These are phyloP conservation scores for Venturia aucupariae DNA, from an alignment of 2,329 filamentous ascomycete genomes.

Conservation along the genomic window DNA sequence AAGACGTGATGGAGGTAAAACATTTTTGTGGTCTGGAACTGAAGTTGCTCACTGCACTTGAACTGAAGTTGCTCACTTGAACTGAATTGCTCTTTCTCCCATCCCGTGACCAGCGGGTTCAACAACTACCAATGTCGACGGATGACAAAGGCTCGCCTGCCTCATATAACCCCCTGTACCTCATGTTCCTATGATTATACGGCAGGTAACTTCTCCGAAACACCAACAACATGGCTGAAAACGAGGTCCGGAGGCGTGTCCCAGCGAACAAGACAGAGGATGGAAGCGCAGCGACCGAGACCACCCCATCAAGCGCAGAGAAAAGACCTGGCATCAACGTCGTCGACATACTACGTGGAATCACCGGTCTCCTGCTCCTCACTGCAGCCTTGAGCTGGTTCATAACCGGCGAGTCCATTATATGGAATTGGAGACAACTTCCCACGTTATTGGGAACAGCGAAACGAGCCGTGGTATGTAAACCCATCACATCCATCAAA, in stretches of 20 bases:
- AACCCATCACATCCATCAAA: neutral
- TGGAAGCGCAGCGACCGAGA: neutral
- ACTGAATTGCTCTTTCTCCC: too few relatives aligned
- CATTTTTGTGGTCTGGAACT: too few relatives aligned
- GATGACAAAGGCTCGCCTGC: too few relatives aligned
- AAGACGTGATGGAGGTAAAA: too few relatives aligned
- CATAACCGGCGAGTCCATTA: conserved; percentile 41
- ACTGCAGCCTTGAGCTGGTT: conserved; percentile 30
- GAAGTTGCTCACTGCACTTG: too few relatives aligned
- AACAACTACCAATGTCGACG: too few relatives aligned
- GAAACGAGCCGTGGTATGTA: conserved; percentile 51
- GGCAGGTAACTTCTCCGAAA: neutral
- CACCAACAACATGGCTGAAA: neutral
- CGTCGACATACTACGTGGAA: conserved; percentile 3
- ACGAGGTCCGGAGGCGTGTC: neutral
- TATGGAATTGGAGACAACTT: conserved; percentile 60
- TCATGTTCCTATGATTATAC: neutral
- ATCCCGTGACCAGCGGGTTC: too few relatives aligned
- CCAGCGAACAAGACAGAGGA: neutral
- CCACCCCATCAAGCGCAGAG: neutral
- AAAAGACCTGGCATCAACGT: neutral
- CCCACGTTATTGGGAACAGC: conserved; percentile 50
- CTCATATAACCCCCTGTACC: too few relatives aligned
- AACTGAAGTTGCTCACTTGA: too few relatives aligned
- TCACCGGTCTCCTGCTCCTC: conserved; percentile 20